Percentiles rank a stretch among this genome's conserved stretches.
These are phyloP conservation scores for Heteromeles arbutifolia DNA, from an alignment of 306 rosid species.

Conservation along the genomic window DNA sequence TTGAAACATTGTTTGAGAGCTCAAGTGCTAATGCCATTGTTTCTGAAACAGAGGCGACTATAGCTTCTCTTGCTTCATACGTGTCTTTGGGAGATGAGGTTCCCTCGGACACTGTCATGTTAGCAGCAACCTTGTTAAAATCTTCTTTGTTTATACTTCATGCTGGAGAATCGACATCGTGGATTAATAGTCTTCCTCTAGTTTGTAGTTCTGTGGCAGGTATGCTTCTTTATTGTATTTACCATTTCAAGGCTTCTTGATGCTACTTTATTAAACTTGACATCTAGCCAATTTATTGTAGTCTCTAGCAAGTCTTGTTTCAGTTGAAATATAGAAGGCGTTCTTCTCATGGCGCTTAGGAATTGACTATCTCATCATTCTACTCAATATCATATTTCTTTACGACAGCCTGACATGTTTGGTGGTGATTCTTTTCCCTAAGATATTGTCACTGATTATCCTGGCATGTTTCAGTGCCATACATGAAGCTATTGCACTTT, in stretches of 20 bases:
- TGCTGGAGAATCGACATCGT: constrained; percentile 38
- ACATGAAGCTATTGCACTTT: not conserved
- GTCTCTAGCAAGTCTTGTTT: not conserved
- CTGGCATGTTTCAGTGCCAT: not conserved
- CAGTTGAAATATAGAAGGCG: not conserved
- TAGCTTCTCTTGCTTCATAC: constrained; percentile 57
- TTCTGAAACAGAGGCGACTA: constrained; percentile 36
- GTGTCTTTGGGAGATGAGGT: constrained; percentile 61
- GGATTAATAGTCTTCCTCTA: constrained; percentile 54
- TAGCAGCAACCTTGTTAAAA: constrained; percentile 53
- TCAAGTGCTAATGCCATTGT: constrained; percentile 36
- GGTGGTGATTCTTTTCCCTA: not conserved
- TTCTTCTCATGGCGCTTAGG: not conserved
- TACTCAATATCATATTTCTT: not conserved
- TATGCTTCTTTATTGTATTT: constrained; percentile 26
- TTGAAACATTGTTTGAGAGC: constrained; percentile 54
- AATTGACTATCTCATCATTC: not conserved
- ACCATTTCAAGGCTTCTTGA: not conserved
- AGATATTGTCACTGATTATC: not conserved
- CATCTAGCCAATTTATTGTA: not conserved
- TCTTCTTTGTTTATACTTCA: constrained; percentile 46
- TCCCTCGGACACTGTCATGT: constrained; percentile 58
- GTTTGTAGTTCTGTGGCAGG: constrained; percentile 72
- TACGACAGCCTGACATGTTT: not conserved
- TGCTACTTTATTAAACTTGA: not conserved